phyloP scores from a whole-genome alignment of 129 eudicot genomes.

The sunflower (Helianthus annuus) region DNA sequence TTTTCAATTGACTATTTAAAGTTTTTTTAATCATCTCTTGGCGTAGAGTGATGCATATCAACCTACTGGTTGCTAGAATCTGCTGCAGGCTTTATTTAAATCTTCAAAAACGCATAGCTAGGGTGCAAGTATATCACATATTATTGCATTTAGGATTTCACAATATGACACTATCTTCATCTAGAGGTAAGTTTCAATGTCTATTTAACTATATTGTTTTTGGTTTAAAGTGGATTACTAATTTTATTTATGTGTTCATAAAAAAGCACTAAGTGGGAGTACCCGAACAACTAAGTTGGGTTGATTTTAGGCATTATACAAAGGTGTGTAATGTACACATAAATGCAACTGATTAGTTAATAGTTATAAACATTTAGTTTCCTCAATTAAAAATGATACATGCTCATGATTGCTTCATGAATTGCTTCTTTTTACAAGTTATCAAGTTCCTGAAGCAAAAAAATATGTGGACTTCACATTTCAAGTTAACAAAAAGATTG shows the following conservation, averaged over 20 bases:
- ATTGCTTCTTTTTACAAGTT: no score
- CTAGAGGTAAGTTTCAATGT: slow-evolving; percentile 73
- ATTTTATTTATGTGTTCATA: not conserved
- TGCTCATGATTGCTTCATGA: no score
- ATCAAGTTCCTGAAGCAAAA: no score
- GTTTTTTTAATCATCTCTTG: not conserved
- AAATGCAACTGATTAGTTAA: no score
- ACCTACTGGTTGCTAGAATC: slow-evolving; percentile 92
- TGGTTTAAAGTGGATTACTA: slow-evolving; percentile 2
- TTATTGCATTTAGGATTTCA: slow-evolving; percentile 52
- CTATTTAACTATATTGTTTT: no score
- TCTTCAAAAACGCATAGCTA: slow-evolving; percentile 80
- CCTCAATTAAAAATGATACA: no score
- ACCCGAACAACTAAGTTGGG: no score
- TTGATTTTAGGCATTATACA: no score
- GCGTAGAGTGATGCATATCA: slow-evolving; percentile 93
- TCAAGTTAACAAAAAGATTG: no score
- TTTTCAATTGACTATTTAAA: not conserved
- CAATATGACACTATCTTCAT: slow-evolving; percentile 75
- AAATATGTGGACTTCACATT: no score
- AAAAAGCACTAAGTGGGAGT: slow-evolving; percentile 5
- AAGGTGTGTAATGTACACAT: no score
- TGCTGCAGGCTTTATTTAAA: slow-evolving; percentile 80
- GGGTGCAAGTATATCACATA: slow-evolving; percentile 97
- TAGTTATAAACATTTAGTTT: no score